phyloP scores from a whole-genome alignment of 352 stramenopile genomes.

The Halophytophthora batemanensis region DNA sequence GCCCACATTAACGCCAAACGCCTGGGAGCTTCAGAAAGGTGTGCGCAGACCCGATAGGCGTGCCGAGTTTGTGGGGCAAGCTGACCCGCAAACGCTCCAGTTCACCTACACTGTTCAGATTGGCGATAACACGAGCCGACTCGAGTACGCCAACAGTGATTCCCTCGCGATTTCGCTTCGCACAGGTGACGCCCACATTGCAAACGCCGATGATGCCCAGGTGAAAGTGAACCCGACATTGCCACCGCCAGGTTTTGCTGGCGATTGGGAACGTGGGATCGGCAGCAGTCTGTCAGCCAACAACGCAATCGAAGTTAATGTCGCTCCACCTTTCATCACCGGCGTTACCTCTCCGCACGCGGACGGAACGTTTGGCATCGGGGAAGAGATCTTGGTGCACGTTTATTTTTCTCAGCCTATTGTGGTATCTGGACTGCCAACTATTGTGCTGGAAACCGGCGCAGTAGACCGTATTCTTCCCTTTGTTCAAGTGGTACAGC shows the following conservation, averaged over 20 bases:
- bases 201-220: constrained; percentile 31
- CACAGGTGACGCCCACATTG: constrained; percentile 21
- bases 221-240: constrained; percentile 39
- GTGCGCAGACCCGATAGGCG: constrained; percentile 31
- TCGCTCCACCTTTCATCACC: constrained; percentile 39
- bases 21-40: constrained; percentile 70
- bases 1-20: constrained; percentile 35
- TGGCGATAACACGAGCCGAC: constrained; percentile 48
- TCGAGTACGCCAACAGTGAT: constrained; percentile 76
- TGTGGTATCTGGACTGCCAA: constrained; percentile 49
- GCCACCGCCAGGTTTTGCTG: constrained; percentile 42
- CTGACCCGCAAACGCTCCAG: constrained; percentile 35
- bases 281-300: constrained; percentile 58
- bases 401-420: constrained; percentile 72
- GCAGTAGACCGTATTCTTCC: constrained; percentile 56
- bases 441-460: constrained; percentile 63
- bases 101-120: constrained; percentile 64
- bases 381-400: constrained; percentile 65
- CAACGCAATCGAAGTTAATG: constrained; percentile 50
- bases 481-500: constrained; percentile 42
- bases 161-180: constrained; percentile 42
- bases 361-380: constrained; percentile 71
- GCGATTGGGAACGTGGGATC: constrained; percentile 58
- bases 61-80: constrained; percentile 30
- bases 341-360: constrained; percentile 52